Percentiles rank a stretch among this genome's conserved stretches.
Evolutionary conservation across 2,329 filamentous ascomycete genomes (phyloP).

Genomic region (Cadophora sp.): DNA sequence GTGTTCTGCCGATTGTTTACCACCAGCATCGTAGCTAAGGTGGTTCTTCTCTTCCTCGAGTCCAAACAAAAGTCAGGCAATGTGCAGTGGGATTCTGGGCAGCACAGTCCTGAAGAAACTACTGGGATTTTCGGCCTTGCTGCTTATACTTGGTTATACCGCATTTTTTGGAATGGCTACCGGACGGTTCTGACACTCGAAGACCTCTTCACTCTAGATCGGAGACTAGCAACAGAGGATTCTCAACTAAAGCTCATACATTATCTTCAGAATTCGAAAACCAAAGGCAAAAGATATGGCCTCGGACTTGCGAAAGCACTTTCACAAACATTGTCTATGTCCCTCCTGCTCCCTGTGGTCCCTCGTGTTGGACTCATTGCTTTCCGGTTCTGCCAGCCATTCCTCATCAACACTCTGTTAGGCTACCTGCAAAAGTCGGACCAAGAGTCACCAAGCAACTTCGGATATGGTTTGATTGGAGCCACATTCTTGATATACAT

Average conservation of each 20-base stretch:
- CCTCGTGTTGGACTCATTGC: conserved; percentile 32
- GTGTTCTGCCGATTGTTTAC: conserved; percentile 20
- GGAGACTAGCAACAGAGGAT: conserved; percentile 17
- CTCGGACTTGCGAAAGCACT: conserved; percentile 37
- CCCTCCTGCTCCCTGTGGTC: conserved; percentile 23
- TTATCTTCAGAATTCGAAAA: conserved; percentile 19
- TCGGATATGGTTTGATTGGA: conserved; percentile 35
- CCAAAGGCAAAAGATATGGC: conserved; percentile 25
- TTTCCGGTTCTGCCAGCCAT: conserved; percentile 36
- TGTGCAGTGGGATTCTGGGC: conserved; percentile 5
- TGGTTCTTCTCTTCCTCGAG: conserved; percentile 30
- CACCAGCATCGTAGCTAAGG: conserved; percentile 24
- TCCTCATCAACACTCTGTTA: conserved; percentile 27
- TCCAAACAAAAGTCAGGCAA: conserved; percentile 29
- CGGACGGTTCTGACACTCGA: conserved; percentile 42
- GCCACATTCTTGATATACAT: conserved; percentile 32
- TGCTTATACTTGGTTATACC: conserved; percentile 46
- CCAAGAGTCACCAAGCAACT: conserved; percentile 9
- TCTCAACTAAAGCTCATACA: conserved; percentile 23
- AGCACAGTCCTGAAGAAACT: conserved; percentile 38
- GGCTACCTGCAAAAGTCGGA: conserved; percentile 36
- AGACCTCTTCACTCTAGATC: conserved; percentile 37
- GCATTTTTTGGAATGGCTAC: conserved; percentile 44
- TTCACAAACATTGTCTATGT: neutral
- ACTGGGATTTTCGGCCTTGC: conserved; percentile 44